Percentiles rank a stretch among this genome's conserved stretches.
phyloP scores from a whole-genome alignment of 2,329 filamentous ascomycete genomes.

The Fusarium tanahbumbuense region DNA sequence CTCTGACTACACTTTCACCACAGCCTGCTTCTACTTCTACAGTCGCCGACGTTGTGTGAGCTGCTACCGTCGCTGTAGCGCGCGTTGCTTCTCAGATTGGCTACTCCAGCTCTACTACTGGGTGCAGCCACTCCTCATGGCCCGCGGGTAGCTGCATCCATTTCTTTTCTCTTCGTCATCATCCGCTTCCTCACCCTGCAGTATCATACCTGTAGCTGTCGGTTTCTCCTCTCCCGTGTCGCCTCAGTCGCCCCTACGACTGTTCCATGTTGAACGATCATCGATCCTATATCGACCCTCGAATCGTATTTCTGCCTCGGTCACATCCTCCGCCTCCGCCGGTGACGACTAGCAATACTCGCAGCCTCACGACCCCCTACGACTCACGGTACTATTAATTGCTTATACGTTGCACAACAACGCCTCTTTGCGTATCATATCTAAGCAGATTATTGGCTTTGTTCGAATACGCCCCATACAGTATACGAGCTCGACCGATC shows the following conservation, averaged over 20 bases:
- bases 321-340: conserved; percentile 24
- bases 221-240: conserved; percentile 1
- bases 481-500: conserved; percentile 51
- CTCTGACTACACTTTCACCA: conserved; percentile 31
- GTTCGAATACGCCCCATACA: conserved; percentile 32
- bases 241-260: conserved; percentile 14
- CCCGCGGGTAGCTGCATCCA: conserved; percentile 46
- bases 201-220: conserved; percentile 22
- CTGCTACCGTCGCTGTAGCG: conserved; percentile 33
- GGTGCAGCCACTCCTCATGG: conserved; percentile 45
- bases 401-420: conserved; percentile 39
- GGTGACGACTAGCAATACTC: conserved; percentile 39
- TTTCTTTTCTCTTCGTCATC: conserved; percentile 29
- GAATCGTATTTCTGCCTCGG: conserved; percentile 34
- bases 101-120: conserved; percentile 6
- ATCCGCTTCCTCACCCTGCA: conserved; percentile 9
- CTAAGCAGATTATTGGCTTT: conserved; percentile 42
- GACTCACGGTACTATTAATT: conserved; percentile 39
- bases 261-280: conserved; percentile 29
- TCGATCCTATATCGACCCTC: conserved; percentile 26
- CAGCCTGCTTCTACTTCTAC: conserved; percentile 40
- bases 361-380: conserved; percentile 35
- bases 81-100: conserved; percentile 37
- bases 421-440: conserved; percentile 44
- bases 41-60: conserved; percentile 43